Base-by-base conservation (phyloP, 2,329 filamentous ascomycete species). In the Ophiostoma novo-ulmi region DNA sequence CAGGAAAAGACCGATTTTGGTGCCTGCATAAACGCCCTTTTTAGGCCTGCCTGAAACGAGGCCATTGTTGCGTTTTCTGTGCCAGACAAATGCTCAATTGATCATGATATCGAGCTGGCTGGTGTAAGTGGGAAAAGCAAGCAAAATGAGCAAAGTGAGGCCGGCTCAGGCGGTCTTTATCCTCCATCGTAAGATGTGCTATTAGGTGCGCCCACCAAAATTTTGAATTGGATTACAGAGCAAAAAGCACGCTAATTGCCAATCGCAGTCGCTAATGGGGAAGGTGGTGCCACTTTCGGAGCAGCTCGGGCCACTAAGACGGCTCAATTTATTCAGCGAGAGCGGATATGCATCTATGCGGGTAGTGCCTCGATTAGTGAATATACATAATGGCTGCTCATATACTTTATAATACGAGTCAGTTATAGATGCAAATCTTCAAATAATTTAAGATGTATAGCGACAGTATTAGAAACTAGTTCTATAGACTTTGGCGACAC, bases 1-100 rank as follows among this genome's bases (percentile, higher is more conserved):
- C 83, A 85, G 76, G 81, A 76, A 69, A 84, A 80, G 70, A 80
- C 79, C 41, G 80, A 77, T 35, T 73, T 71, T 6, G 76, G 72
- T 6, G 76, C 70, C 71, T 75, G 75, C 10, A 72, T 14, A 20
- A 75, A 73, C 20, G 74, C 74, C 73, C 77, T 75, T 52, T 75
- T 76, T 64, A 78, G 71, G 38, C 77, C 76, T 31, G 75, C 70
- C 70, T 77, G 76, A 17, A 77, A 74, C 67, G 76, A 76, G 36
- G 75, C 73, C 77, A 79, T 79, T 22, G 68, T 70, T 67, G 67
- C 65, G 6, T 48, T 41, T 65, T 35, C 36, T 26, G 36, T 41
- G n/a, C 63, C 63, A 38, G 20, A 26, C 63, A 65, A 64, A 7
- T 20, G 63, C 63, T 22, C 36, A 65, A 35, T 17, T 14, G 4